Evolutionary conservation across 2,329 filamentous ascomycete genomes (phyloP).

Genomic region (Ophiostoma australiae): DNA sequence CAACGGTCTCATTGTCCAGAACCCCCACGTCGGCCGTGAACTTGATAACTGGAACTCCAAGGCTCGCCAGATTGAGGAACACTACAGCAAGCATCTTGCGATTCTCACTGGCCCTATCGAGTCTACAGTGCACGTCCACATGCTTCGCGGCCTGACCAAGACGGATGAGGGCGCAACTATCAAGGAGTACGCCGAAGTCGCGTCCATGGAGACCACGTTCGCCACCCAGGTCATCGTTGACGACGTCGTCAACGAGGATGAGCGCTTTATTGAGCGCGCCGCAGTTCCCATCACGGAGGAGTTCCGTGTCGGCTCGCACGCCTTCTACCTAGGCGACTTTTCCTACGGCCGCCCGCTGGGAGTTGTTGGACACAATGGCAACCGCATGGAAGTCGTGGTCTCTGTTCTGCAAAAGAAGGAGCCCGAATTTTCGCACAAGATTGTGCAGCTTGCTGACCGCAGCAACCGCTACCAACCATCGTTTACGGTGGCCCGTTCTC

Average conservation of each 20-base stretch:
- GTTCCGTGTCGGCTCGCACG: conserved; percentile 74
- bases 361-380: conserved; percentile 64
- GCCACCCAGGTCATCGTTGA: conserved; percentile 90
- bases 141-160: conserved; percentile 85
- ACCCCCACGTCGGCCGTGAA: conserved; percentile 68
- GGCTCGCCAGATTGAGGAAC: conserved; percentile 73
- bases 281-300: conserved; percentile 89
- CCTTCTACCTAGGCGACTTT: conserved; percentile 91
- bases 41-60: conserved; percentile 82
- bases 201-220: conserved; percentile 81
- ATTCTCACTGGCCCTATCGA: conserved; percentile 84
- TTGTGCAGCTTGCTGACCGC: conserved; percentile 66
- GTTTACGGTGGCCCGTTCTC: conserved; percentile 76
- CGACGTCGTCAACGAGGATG: conserved; percentile 81
- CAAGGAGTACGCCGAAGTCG: conserved; percentile 86
- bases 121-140: conserved; percentile 84
- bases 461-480: conserved; percentile 76
- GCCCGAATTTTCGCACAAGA: conserved; percentile 70
- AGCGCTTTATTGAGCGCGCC: conserved; percentile 83
- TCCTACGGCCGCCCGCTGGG: conserved; percentile 88
- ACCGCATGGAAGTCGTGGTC: conserved; percentile 76
- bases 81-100: conserved; percentile 86
- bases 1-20: conserved; percentile 60
- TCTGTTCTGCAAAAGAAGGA: conserved; percentile 68
- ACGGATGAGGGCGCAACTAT: conserved; percentile 84